Percentiles rank a stretch among this genome's conserved stretches.
Conservation (phyloP, 2,329 filamentous ascomycete species). For the Aspergillus ochraceoroseus region DNA sequence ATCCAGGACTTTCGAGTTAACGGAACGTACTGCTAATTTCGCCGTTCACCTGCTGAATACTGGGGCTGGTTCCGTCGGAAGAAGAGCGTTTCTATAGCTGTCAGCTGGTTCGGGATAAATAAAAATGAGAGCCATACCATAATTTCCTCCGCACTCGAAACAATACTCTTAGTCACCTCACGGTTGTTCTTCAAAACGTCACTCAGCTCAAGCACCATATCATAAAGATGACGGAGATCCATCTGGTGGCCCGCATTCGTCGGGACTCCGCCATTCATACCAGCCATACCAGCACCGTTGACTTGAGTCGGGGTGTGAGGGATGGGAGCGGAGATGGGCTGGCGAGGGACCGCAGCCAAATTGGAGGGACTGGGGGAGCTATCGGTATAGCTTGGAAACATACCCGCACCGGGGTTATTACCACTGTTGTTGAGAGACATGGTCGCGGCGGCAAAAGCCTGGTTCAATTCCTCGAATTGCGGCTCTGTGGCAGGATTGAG, state of each 20-base stretch:
- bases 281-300: constrained; percentile 37
- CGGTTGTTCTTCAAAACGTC: constrained; percentile 48
- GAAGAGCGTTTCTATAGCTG: constrained; percentile 40
- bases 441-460: constrained; percentile 32
- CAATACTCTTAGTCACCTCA: constrained; percentile 47
- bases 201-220: constrained; percentile 49
- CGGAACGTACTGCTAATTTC: constrained; percentile 43
- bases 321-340: constrained; percentile 33
- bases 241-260: constrained; percentile 50
- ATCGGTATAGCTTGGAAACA: constrained; percentile 35
- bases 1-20: too few relatives aligned
- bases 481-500: constrained; percentile 26
- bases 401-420: constrained; percentile 26
- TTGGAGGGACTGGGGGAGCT: constrained; percentile 30
- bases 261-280: constrained; percentile 37
- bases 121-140: constrained; percentile 35
- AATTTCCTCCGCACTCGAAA: constrained; percentile 48
- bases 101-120: constrained; percentile 3
- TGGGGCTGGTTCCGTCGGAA: constrained; percentile 38
- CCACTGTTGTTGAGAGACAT: constrained; percentile 36
- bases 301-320: constrained; percentile 31
- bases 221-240: constrained; percentile 49
- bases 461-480: constrained; percentile 34
- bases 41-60: constrained; percentile 42
- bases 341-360: constrained; percentile 33